Evolutionary conservation across 2,329 filamentous ascomycete species (phyloP), one percentile per base, ranked within the genome.

Genomic region (Penicillium sp.): DNA sequence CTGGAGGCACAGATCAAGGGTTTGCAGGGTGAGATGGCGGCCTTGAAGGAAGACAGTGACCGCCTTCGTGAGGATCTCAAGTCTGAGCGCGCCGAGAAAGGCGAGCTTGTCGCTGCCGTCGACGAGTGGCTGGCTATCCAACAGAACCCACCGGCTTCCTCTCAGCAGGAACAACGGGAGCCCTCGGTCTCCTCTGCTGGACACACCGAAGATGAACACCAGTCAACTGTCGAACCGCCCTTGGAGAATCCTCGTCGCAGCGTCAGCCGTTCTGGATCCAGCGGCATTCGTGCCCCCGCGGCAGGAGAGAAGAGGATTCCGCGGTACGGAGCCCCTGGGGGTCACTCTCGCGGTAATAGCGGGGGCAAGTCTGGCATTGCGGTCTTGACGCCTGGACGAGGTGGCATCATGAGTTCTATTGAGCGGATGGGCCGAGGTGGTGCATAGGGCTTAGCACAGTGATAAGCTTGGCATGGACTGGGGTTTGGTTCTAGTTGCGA

Each of bases 361-460:
- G 59, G 60, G 13, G 57, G 57, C 11, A 60, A 57, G 32, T 61
- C 61, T 11, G 60, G 60, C 2, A 64, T 64, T 42, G 60, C 60
- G 10, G 56, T 62, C 16, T 57, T 59, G 26, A 59, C 58, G 1
- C 61, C 64, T 6, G 66, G 68, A 10, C 74, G 85, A 54, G 85
- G 82, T 56, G 80, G 83, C 39, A 83, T 92, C 56, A 82, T 93
- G 81, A 84, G 75, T 52, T 87, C 84, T 12, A 92, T 93, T 60
- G 86, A 93, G 71, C 79, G 82, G 65, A 93, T 93, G 87, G 86
- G 86, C 7, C 80, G 73, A 17, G 59, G 59, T 26, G 56, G 55
- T 37, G 48, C 41, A 12, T 59, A 46, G 28, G 12, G 25, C 9
- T 11, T 6, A 27, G 10, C 4, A 4, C 10, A 13, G 4, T 27